Evolutionary conservation across 2,329 filamentous ascomycete genomes (phyloP).

Genomic region (Cladosporium phlei): DNA sequence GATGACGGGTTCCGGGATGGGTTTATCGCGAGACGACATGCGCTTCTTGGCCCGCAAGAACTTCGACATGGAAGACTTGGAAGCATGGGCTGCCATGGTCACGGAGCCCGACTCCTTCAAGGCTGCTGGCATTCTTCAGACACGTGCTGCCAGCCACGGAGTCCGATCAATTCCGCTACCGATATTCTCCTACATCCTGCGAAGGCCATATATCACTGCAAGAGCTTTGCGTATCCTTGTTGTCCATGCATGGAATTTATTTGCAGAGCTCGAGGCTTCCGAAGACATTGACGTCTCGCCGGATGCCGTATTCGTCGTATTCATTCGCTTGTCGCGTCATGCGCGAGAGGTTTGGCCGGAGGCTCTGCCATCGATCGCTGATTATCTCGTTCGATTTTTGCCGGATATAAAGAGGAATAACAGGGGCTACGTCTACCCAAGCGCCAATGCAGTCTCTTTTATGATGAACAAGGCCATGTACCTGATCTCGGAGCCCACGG

Average conservation of each 20-base stretch:
- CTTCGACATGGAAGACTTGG: slow-evolving; percentile 22
- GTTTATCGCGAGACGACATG: slow-evolving; percentile 11
- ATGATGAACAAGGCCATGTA: slow-evolving; percentile 28
- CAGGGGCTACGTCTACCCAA: neutral
- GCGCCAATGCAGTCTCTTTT: slow-evolving; percentile 7
- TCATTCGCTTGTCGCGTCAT: slow-evolving; percentile 47
- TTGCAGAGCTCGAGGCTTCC: neutral
- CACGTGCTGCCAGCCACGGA: slow-evolving; percentile 1
- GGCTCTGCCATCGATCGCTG: slow-evolving; percentile 30
- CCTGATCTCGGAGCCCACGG: slow-evolving; percentile 35
- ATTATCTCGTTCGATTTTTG: slow-evolving; percentile 8
- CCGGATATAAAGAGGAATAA: neutral
- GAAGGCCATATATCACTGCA: slow-evolving; percentile 38
- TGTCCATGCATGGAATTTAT: neutral
- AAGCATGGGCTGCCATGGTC: slow-evolving; percentile 22
- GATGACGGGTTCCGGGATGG: neutral
- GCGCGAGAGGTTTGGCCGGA: slow-evolving; percentile 48
- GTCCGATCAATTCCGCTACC: slow-evolving; percentile 39
- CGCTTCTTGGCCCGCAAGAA: slow-evolving; percentile 17
- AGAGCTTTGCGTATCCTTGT: slow-evolving; percentile 42
- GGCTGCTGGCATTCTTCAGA: slow-evolving; percentile 20
- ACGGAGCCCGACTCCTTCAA: slow-evolving; percentile 17
- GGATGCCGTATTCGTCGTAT: slow-evolving; percentile 33
- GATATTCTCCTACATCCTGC: slow-evolving; percentile 44
- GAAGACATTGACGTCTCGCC: neutral